Conservation (phyloP, 345 rosid genomes). For the Murraya koenigii region DNA sequence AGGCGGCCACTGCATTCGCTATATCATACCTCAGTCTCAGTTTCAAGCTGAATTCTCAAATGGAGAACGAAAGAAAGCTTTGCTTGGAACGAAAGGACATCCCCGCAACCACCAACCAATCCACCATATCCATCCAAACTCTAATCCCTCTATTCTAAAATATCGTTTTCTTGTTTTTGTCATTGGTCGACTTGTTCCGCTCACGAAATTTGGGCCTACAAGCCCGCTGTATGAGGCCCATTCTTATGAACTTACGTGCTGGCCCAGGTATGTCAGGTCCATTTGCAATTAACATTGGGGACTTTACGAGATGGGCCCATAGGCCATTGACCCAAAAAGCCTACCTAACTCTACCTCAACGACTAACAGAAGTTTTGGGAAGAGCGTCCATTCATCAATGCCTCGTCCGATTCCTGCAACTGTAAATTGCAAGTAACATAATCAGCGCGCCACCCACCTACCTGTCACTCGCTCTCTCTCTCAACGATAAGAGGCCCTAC, state of each 20-base stretch:
- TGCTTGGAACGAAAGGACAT: slow-evolving; percentile 21
- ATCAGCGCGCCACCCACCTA: background rate
- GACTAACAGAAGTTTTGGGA: background rate
- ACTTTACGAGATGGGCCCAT: too few species aligned
- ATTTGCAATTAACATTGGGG: too few species aligned
- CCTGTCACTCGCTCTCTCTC: background rate
- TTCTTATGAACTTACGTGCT: background rate
- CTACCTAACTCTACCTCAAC: too few species aligned
- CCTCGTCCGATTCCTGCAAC: background rate
- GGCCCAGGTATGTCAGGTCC: too few species aligned
- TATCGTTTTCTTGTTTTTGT: background rate
- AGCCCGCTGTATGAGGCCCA: background rate
- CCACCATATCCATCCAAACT: slow-evolving; percentile 18
- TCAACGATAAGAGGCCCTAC: background rate
- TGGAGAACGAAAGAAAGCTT: background rate
- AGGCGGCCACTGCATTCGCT: background rate
- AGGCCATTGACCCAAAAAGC: too few species aligned
- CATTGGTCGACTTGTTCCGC: background rate
- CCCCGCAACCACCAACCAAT: slow-evolving; percentile 7
- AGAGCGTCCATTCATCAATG: background rate
- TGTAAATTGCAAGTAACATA: background rate
- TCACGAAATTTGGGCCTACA: background rate
- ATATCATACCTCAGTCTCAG: background rate
- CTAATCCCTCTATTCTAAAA: too few species aligned
- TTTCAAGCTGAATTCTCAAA: background rate